Base-by-base conservation (phyloP, 2,329 filamentous ascomycete species). In the Fusarium buharicum region DNA sequence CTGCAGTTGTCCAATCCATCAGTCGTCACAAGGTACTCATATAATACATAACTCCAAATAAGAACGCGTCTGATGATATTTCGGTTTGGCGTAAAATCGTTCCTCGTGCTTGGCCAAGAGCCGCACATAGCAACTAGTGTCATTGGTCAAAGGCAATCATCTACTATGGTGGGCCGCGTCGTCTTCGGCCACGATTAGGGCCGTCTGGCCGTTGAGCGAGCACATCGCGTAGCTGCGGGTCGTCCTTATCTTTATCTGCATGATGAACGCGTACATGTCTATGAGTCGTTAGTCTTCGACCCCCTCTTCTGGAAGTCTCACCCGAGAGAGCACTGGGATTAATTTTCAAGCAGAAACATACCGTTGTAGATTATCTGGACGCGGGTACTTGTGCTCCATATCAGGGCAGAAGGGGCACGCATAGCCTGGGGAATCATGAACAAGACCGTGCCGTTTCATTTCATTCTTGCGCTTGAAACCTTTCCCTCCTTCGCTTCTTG, bases 391-490 rank as follows among this genome's bases (percentile, higher is more conserved):
- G 75, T 97, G 94, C 74, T 97, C 93, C 66, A 93, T 85, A 71
- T 97, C 93, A 1, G 92, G 91, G 75, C 95, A 99, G 73, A 97
- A 98, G 0, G 95, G 95, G 75, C 95, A 99, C 27, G 96, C 88
- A 71, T 98, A 99, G 58, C 94, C 94, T 1, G 95, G 95, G 8
- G 92, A 96, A 65, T 93, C 90, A 72, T 99, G 95, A 4, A 98
- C 95, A 4, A 98, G 84, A 1, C 94, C 93, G 71, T 90, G 87
- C 24, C 87, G 78, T 41, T 90, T 90, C 87, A 90, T 89, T 72
- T 90, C 88, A 66, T 90, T 90, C 73, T 90, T 90, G 54, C 88
- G 81, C 74, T 90, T 90, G 74, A 90, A 90, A 0, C 88, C 88
- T 64, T 86, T 88, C 4, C 87, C 87, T 2, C 84, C 83, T 70